Evolutionary conservation across 2,329 filamentous ascomycete genomes (phyloP).

Genomic region (Aspergillus sp.): DNA sequence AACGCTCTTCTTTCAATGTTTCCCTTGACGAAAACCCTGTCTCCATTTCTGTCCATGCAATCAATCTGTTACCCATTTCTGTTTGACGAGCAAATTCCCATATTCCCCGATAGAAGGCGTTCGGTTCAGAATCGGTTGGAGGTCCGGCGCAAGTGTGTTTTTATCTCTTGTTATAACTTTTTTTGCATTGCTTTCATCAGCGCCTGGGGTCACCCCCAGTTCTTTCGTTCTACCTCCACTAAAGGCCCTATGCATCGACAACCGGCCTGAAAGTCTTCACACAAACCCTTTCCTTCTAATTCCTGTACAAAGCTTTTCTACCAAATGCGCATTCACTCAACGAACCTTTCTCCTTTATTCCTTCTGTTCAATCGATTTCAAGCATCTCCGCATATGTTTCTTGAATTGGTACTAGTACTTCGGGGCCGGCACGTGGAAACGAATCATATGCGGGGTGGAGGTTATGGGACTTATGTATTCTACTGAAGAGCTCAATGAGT

Average conservation of each 20-base stretch:
- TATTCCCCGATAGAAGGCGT: slow-evolving; percentile 47
- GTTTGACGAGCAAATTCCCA: slow-evolving; percentile 30
- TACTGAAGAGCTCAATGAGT: slow-evolving; percentile 28
- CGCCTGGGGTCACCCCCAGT: background rate
- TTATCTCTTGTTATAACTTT: slow-evolving; percentile 15
- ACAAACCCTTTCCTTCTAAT: slow-evolving; percentile 21
- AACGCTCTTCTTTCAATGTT: slow-evolving; percentile 32
- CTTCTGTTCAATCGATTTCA: slow-evolving; percentile 9
- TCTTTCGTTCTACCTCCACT: slow-evolving; percentile 16
- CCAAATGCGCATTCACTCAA: slow-evolving; percentile 15
- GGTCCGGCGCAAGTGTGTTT: slow-evolving; percentile 34
- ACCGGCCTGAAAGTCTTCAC: slow-evolving; percentile 10
- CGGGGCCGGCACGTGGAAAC: slow-evolving; percentile 17
- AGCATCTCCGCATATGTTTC: slow-evolving; percentile 16
- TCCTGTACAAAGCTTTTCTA: slow-evolving; percentile 39
- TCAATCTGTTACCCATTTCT: slow-evolving; percentile 30
- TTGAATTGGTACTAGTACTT: slow-evolving; percentile 7
- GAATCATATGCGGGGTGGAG: slow-evolving; percentile 17
- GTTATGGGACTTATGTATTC: slow-evolving; percentile 30
- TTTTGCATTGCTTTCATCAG: slow-evolving; percentile 10
- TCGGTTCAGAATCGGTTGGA: slow-evolving; percentile 37
- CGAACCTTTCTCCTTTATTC: slow-evolving; percentile 13
- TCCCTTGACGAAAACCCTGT: slow-evolving; percentile 22
- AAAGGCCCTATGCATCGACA: slow-evolving; percentile 17
- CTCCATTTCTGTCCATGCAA: slow-evolving; percentile 19